These are phyloP conservation scores for Colletotrichum nymphaeae DNA, from an alignment of 2,329 filamentous ascomycete species.

Conservation along the genomic window DNA sequence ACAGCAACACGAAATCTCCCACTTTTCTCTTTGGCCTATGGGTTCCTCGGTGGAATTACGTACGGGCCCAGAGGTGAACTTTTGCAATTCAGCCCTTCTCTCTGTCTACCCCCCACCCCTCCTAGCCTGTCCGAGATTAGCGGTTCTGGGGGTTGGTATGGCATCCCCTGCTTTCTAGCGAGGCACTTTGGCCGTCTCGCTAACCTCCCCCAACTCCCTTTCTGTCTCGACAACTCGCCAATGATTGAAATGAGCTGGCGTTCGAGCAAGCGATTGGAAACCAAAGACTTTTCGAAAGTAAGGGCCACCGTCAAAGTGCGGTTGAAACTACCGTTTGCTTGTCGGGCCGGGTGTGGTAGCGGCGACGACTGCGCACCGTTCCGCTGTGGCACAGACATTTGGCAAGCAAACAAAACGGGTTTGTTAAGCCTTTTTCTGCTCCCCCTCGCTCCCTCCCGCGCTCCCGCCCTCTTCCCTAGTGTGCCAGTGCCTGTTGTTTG, in stretches of 20 bases:
- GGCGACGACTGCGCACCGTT: not conserved
- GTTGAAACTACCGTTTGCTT: not conserved
- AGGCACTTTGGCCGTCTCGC: not conserved
- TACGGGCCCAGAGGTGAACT: constrained; percentile 9
- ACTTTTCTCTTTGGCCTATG: not conserved
- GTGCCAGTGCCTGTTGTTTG: not conserved
- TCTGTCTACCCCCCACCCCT: not conserved
- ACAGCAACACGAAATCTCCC: not conserved
- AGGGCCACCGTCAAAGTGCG: not conserved
- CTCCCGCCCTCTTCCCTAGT: constrained; percentile 6
- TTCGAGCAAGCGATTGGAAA: not conserved
- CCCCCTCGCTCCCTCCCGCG: not conserved
- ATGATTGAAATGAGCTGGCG: not conserved
- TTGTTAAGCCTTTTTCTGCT: not conserved
- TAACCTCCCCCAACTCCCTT: not conserved
- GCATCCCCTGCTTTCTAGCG: not conserved
- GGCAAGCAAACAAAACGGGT: not conserved
- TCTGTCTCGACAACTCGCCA: constrained; percentile 9
- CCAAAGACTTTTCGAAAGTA: not conserved
- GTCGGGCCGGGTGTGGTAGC: not conserved
- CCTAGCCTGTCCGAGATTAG: constrained; percentile 18
- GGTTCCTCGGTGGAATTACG: constrained; percentile 14
- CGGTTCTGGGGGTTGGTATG: not conserved
- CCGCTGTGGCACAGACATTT: constrained; percentile 7
- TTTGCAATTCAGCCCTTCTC: not conserved